Percentiles rank a stretch among this genome's conserved stretches.
Evolutionary conservation across 2,329 filamentous ascomycete genomes (phyloP).

Genomic region (Botrytis tulipae): DNA sequence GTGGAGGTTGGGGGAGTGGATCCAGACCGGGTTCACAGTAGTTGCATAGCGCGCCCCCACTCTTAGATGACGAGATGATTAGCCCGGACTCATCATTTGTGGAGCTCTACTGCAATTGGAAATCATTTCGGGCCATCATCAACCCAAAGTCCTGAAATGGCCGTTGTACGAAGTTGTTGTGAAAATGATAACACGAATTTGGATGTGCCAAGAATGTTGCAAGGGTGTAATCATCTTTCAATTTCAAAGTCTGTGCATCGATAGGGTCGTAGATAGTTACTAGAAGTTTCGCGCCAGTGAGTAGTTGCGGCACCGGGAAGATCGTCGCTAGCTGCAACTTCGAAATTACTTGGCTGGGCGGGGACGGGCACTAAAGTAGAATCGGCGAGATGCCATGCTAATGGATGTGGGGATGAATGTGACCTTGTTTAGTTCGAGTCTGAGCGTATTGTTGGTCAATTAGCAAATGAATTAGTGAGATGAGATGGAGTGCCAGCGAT

Average conservation of each 20-base stretch:
- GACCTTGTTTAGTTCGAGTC: neutral
- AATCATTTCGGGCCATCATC: neutral
- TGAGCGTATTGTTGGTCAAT: neutral
- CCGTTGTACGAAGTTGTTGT: neutral
- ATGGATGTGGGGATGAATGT: constrained; percentile 5
- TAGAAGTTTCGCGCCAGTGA: neutral
- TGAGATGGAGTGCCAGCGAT: neutral
- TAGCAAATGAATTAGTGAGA: neutral
- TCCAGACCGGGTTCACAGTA: neutral
- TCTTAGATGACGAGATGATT: constrained; percentile 15
- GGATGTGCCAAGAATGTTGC: constrained; percentile 1
- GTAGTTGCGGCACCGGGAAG: constrained; percentile 13
- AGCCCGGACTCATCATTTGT: neutral
- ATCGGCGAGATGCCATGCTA: constrained; percentile 5
- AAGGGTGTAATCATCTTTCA: constrained; percentile 2
- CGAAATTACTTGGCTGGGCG: neutral
- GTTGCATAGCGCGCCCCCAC: constrained; percentile 1
- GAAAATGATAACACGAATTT: neutral
- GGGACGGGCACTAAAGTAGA: constrained; percentile 1
- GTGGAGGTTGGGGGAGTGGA: constrained; percentile 3
- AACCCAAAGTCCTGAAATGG: neutral
- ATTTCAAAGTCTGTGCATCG: constrained; percentile 7
- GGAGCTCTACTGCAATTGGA: neutral
- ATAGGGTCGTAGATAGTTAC: constrained; percentile 1
- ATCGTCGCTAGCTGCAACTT: neutral